Evolutionary conservation across 352 stramenopile species (phyloP).

Genomic region (Thraustochytrium striatum): DNA sequence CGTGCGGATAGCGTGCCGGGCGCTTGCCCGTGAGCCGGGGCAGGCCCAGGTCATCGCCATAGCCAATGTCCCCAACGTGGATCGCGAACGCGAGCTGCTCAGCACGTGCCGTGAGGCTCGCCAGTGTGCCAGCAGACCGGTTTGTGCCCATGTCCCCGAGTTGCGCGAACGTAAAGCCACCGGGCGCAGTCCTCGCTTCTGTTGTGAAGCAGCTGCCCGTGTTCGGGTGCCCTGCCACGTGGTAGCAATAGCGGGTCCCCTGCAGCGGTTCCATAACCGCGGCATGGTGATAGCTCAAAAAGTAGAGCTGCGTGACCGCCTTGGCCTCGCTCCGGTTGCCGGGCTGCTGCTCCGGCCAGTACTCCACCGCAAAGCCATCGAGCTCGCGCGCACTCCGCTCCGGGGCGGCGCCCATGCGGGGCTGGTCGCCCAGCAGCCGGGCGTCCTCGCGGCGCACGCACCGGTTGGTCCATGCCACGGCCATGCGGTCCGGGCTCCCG

Average conservation of each 20-base stretch:
- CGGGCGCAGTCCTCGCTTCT: neutral
- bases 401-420: neutral
- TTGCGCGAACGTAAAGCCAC: neutral
- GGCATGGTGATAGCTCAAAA: slow-evolving; percentile 5
- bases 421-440: neutral
- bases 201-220: slow-evolving; percentile 6
- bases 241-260: neutral
- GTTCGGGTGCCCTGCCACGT: neutral
- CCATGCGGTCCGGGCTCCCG: slow-evolving; percentile 10
- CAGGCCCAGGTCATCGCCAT: slow-evolving; percentile 36
- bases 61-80: slow-evolving; percentile 38
- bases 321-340: neutral
- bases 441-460: neutral
- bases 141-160: slow-evolving; percentile 42
- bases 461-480: slow-evolving; percentile 3
- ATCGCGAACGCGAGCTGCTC: neutral
- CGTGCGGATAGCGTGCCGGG: neutral
- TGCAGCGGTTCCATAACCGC: neutral
- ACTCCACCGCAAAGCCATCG: neutral
- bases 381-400: neutral
- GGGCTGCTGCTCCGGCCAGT: neutral
- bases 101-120: neutral
- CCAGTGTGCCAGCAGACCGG: neutral
- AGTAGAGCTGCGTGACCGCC: slow-evolving; percentile 1
- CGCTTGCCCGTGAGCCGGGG: neutral